Percentiles rank a stretch among this genome's conserved stretches.
Conservation (phyloP, 169 alveolate genomes). For the Plasmodium sp. region DNA sequence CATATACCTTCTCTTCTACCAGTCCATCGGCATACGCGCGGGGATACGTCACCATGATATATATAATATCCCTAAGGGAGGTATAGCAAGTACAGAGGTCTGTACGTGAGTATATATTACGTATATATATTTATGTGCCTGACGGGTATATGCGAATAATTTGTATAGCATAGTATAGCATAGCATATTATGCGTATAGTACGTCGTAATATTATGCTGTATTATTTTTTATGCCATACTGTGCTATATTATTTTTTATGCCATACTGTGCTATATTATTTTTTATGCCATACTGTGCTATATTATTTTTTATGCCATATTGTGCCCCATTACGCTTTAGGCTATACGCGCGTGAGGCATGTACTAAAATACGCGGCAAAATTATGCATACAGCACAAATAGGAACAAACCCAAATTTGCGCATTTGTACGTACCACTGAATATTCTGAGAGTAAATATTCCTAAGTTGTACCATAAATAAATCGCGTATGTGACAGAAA, state of each 20-base stretch:
- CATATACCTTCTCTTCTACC: not conserved
- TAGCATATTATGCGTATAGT: not conserved
- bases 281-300: not conserved
- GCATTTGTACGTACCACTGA: not conserved
- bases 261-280: not conserved
- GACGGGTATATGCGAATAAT: not conserved
- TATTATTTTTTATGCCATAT: too few species aligned
- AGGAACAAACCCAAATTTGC: not conserved
- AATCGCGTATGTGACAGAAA: not conserved
- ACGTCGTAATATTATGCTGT: too few species aligned
- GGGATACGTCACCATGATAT: not conserved
- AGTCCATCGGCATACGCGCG: not conserved
- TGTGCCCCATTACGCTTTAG: too few species aligned
- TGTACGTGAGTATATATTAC: conserved; percentile 2
- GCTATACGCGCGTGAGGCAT: not conserved
- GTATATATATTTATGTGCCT: not conserved
- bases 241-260: not conserved
- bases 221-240: not conserved
- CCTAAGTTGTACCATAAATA: not conserved
- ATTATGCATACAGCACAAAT: not conserved
- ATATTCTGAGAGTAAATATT: not conserved
- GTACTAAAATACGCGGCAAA: not conserved
- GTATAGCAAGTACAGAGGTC: not conserved
- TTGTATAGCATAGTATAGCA: too few species aligned
- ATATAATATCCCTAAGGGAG: not conserved